Evolutionary conservation across 805 yeast species (phyloP), one percentile per base, ranked within the genome.

Genomic region (Saccharomyces mikatae): DNA sequence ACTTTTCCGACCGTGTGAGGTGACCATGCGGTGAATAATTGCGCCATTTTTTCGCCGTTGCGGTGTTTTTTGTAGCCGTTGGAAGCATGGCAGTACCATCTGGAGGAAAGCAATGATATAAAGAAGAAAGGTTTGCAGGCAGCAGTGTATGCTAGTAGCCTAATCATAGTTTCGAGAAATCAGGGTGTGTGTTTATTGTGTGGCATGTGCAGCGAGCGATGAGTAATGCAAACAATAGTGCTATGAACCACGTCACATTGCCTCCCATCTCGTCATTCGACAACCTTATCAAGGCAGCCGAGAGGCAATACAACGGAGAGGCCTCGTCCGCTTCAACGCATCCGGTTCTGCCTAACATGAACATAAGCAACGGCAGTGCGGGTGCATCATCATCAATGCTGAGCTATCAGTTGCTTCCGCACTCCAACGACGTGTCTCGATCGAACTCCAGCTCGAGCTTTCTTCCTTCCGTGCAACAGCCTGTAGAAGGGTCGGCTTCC

Each of bases 221-320:
- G 44, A 36, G 44, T 36, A 36, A 36, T 36, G 44, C 44, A 36
- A 36, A 36, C 44, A 36, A 36, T 47, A 47, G 28, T 26, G 29
- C 32, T 13, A 48, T 17, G 22, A 46, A 50, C 30, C 60, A 57
- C 46, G 56, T 57, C 24, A 36, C 56, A 8, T 55, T 66, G 47
- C 69, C 69, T 13, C 69, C 69, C 14, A 66, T 67, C 26, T 65
- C 70, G 9, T 66, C 71, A 5, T 67, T 67, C 52, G 70, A 67
- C 48, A 60, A 57, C 50, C 55, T 67, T 22, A 57, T 67, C 26
- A 57, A 61, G 44, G 68, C 67, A 27, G 70, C 68, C 1, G 68
- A 63, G 47, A 57, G 58, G 30, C 65, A 65, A 51, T 64, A 61
- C 41, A 51, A 26, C 9, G 26, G 26, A 26, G 28, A 41, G 30